Evolutionary conservation across 2,329 filamentous ascomycete species (phyloP), one percentile per base, ranked within the genome.

Genomic region (Cordyceps farinosa): DNA sequence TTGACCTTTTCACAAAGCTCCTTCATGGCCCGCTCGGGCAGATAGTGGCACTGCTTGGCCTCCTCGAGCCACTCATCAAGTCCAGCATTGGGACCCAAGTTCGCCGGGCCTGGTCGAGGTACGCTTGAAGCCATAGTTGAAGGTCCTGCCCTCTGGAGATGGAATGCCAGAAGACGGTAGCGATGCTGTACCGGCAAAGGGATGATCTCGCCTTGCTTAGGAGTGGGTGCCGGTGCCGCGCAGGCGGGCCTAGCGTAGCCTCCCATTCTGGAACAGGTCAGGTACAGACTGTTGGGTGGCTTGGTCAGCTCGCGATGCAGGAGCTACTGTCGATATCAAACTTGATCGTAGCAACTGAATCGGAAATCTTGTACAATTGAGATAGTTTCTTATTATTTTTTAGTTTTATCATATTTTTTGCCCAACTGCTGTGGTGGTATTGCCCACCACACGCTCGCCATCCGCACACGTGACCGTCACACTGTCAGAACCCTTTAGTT

Each of bases 1-100:
- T 99, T 99, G 65, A 98, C 95, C 74, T 96, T 96, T 80, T 99
- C 95, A 76, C 95, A 99, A 55, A 99, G 84, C 77, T 96, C 91
- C 83, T 99, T 99, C 95, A 99, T 99, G 72, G 96, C 92, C 66
- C 89, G 81, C 79, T 99, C 95, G 56, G 95, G 95, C 59, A 99
- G 85, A 76, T 98, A 97, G 76, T 96, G 95, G 80, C 95, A 98
- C 77, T 95, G 90, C 78, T 97, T 97, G 51, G 95, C 95, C 77
- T 96, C 91, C 74, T 95, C 91, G 38, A 99, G 84, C 95, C 95
- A 99, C 79, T 98, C 93, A 75, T 97, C 92, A 40, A 96, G 87
- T 15, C 92, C 92, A 45, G 93, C 91, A 75, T 91, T 91, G 63
- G 90, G 87, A 67, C 87, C 87, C 68, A 98, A 81, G 70, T 90